Base-by-base conservation (phyloP, 495 filamentous ascomycete genomes). In the Jackrogersella multiformis region DNA sequence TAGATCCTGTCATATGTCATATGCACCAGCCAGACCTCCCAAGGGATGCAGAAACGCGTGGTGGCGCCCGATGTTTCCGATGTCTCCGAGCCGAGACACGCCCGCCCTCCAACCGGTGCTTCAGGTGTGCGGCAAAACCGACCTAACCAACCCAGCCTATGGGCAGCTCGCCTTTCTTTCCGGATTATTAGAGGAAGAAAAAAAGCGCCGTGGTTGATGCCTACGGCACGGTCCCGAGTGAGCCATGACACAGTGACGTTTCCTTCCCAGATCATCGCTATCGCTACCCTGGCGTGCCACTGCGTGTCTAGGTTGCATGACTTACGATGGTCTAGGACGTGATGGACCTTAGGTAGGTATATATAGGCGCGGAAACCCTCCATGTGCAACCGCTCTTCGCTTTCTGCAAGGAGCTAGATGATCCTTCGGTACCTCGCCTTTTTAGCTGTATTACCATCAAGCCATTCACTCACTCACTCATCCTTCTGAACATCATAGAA, bases 31-130 rank as follows among this genome's bases (percentile, higher is more conserved):
- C n/a, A n/a, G n/a, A n/a, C n/a, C n/a, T n/a, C n/a, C n/a, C n/a
- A n/a, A n/a, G n/a, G n/a, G 26, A 30, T 30, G 26, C 7, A 30
- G 26, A 30, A 49, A 24, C 13, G 5, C 6, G 3, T 28, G 10
- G 48, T 55, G 46, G n/a, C n/a, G 51, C 2, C 58, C 52, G 52
- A 62, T 15, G 64, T 62, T 1, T 53, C 64, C 64, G 65, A 68
- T 56, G 52, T 61, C 65, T 68, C 65, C 57, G 65, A 68, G 65
- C 65, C 58, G 65, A 68, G 53, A 53, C 16, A n/a, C n/a, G n/a
- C n/a, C n/a, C n/a, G n/a, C n/a, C n/a, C n/a, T n/a, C n/a, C n/a
- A n/a, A n/a, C n/a, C n/a, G 42, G 2, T 16, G 13, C 15, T 16
- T 13, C 39, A 18, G 39, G 4, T 42, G 6, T 18, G 16, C 35